These are phyloP conservation scores for Annulohypoxylon truncatum DNA, from an alignment of 2,329 filamentous ascomycete genomes.

Conservation along the genomic window DNA sequence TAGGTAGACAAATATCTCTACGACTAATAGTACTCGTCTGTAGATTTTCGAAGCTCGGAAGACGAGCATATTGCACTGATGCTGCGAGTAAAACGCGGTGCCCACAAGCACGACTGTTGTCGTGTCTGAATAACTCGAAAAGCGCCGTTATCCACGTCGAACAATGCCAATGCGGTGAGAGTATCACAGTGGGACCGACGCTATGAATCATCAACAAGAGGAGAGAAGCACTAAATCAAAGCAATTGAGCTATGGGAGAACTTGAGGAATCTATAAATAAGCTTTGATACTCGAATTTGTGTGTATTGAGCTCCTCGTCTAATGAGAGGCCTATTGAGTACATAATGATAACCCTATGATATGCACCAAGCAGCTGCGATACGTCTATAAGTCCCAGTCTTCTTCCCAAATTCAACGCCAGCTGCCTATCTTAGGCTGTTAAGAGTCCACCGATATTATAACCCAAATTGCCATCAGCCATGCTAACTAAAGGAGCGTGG, in stretches of 20 bases:
- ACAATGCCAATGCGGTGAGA: slow-evolving; percentile 32
- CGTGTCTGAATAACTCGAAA: slow-evolving; percentile 9
- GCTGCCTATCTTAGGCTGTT: slow-evolving; percentile 7
- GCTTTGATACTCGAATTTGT: slow-evolving; percentile 7
- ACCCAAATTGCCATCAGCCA: slow-evolving; percentile 23
- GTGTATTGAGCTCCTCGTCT: slow-evolving; percentile 24
- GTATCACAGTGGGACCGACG: slow-evolving; percentile 19
- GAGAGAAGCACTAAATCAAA: not conserved
- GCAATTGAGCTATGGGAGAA: slow-evolving; percentile 3
- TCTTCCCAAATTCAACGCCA: slow-evolving; percentile 24
- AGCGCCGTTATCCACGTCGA: slow-evolving; percentile 17
- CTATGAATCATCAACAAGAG: slow-evolving; percentile 6
- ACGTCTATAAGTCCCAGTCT: slow-evolving; percentile 30
- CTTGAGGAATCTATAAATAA: slow-evolving; percentile 34
- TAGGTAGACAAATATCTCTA: not conserved
- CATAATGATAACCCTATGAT: slow-evolving; percentile 7
- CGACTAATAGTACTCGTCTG: not conserved
- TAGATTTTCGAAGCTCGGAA: not conserved
- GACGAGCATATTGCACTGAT: not conserved
- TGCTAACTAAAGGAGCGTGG: slow-evolving; percentile 27
- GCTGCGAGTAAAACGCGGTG: slow-evolving; percentile 19
- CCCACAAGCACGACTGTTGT: slow-evolving; percentile 24
- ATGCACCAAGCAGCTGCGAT: slow-evolving; percentile 22
- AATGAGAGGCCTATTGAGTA: slow-evolving; percentile 22
- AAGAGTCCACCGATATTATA: slow-evolving; percentile 23